A percentile compares a stretch with the other conserved stretches of the same genome.
Conservation (phyloP, 768 basidiomycete genomes). For the Termitomyces sp. region DNA sequence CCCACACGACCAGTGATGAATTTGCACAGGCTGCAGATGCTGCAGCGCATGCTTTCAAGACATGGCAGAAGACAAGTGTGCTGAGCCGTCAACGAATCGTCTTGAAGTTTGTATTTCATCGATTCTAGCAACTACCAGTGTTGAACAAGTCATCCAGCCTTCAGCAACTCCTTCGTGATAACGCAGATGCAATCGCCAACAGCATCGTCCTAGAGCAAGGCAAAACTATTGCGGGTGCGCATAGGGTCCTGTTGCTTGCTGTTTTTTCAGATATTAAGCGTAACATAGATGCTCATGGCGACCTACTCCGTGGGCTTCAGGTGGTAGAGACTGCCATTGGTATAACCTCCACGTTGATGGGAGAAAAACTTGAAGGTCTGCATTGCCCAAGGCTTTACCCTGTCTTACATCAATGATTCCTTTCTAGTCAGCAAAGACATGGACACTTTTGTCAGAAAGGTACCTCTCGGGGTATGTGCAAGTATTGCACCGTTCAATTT, state of each 20-base stretch:
- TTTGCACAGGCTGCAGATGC: conserved; percentile 83
- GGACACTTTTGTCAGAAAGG: conserved; percentile 85
- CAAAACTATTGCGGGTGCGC: conserved; percentile 80
- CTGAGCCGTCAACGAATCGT: conserved; percentile 86
- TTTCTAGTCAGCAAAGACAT: conserved; percentile 85
- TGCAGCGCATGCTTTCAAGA: conserved; percentile 81
- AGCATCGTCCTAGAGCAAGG: conserved; percentile 96
- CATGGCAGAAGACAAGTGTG: conserved; percentile 86
- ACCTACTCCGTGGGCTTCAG: conserved; percentile 89
- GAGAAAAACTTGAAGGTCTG: conserved; percentile 88
- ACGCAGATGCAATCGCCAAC: conserved; percentile 81
- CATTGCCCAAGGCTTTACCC: neutral
- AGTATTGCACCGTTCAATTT: conserved; percentile 90
- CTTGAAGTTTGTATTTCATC: conserved; percentile 62
- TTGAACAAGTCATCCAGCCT: conserved; percentile 49
- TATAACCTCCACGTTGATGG: conserved; percentile 82
- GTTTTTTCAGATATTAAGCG: neutral
- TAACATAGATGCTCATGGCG: conserved; percentile 83
- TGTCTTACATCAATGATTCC: conserved; percentile 13
- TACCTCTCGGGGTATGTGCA: conserved; percentile 88
- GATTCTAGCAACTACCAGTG: conserved; percentile 11
- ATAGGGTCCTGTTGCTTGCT: conserved; percentile 9
- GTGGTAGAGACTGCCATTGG: conserved; percentile 81
- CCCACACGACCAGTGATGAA: conserved; percentile 80
- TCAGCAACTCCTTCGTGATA: conserved; percentile 81